Evolutionary conservation across 2,329 filamentous ascomycete species (phyloP).

Genomic region (Ophiostoma tasmaniense): DNA sequence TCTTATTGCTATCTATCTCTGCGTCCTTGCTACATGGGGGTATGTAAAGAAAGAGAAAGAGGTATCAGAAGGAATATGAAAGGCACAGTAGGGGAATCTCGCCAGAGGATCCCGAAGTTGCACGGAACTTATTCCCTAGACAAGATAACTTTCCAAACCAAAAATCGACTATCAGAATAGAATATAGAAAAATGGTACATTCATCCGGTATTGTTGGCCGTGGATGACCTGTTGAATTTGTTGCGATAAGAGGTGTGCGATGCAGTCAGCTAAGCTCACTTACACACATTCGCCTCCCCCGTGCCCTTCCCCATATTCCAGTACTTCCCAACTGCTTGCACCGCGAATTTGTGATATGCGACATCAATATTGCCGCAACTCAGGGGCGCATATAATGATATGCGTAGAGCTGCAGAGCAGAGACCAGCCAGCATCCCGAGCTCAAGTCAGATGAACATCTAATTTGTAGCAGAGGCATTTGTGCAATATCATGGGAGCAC

Average conservation of each 20-base stretch:
- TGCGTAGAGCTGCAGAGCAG: background rate
- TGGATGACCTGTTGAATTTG: background rate
- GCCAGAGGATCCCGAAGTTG: background rate
- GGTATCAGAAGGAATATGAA: background rate
- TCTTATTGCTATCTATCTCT: background rate
- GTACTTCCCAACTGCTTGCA: background rate
- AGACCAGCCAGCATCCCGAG: constrained; percentile 3
- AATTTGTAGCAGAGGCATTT: background rate
- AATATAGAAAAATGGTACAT: background rate
- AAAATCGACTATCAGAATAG: too few species aligned
- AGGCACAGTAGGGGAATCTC: background rate
- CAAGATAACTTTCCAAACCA: background rate
- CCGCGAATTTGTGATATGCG: background rate
- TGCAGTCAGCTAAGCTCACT: background rate
- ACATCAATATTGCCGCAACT: background rate
- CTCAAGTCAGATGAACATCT: background rate
- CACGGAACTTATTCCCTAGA: constrained; percentile 4
- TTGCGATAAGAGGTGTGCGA: background rate
- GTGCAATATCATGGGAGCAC: background rate
- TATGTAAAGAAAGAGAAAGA: background rate
- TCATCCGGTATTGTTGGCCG: background rate
- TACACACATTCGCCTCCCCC: background rate
- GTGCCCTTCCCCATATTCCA: background rate
- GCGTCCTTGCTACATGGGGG: background rate
- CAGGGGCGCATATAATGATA: background rate